A percentile compares a stretch with the other conserved stretches of the same genome.
Conservation (phyloP, 768 basidiomycete species). For the Hygrocybe coccinea region DNA sequence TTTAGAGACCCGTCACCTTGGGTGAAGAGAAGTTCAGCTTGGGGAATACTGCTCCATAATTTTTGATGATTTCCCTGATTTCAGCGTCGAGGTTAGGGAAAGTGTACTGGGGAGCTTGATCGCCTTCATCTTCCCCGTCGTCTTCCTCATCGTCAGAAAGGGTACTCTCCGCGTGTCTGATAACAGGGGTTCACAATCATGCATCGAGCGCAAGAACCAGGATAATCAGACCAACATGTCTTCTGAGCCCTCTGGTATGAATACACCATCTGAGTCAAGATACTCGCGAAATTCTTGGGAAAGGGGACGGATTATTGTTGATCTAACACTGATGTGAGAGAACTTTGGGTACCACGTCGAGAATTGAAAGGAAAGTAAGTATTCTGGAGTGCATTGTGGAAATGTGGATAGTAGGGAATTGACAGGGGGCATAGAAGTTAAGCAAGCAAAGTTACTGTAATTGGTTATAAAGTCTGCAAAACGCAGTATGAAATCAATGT, state of each 20-base stretch:
- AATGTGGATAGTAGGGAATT: conserved; percentile 33
- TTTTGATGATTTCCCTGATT: conserved; percentile 59
- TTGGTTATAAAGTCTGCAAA: not conserved
- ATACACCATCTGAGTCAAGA: conserved; percentile 78
- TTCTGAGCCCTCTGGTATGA: conserved; percentile 78
- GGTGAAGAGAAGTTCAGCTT: conserved; percentile 98
- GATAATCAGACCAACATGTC: conserved; percentile 48
- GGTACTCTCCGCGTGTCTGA: conserved; percentile 49
- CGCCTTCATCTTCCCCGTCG: conserved; percentile 36
- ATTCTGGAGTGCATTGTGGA: conserved; percentile 45
- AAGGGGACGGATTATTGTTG: conserved; percentile 69
- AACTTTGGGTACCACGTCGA: conserved; percentile 82
- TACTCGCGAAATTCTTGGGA: conserved; percentile 61
- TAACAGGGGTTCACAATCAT: not conserved
- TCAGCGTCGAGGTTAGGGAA: conserved; percentile 79
- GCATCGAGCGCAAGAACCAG: not conserved
- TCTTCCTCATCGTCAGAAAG: conserved; percentile 56
- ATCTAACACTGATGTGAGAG: conserved; percentile 58
- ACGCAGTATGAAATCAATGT: conserved; percentile 22
- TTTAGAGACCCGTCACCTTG: conserved; percentile 63
- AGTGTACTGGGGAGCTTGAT: conserved; percentile 37
- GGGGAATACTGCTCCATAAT: conserved; percentile 84
- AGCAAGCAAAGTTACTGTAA: no score
- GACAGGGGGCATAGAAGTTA: no score
- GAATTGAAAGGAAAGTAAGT: conserved; percentile 72